Percentiles rank a stretch among this genome's conserved stretches.
Conservation (phyloP, 2,329 filamentous ascomycete genomes). For the Ascochyta koolunga region DNA sequence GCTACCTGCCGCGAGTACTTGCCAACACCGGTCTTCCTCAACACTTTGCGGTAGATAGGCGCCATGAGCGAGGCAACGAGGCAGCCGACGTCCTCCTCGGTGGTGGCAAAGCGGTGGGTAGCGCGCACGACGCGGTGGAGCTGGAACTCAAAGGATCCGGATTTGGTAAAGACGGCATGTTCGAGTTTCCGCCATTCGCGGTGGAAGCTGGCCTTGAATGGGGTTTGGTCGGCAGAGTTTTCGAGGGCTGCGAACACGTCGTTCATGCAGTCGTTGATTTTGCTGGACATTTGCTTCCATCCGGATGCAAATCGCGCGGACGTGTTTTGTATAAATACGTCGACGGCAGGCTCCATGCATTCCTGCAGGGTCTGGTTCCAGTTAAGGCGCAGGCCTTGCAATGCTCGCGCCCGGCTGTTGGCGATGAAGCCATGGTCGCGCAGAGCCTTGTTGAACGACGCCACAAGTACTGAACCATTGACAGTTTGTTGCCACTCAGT, state of each 20-base stretch:
- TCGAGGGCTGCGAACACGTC: slow-evolving; percentile 7
- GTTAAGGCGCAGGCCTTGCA: slow-evolving; percentile 5
- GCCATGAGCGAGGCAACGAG: slow-evolving; percentile 11
- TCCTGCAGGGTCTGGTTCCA: slow-evolving; percentile 12
- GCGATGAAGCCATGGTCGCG: slow-evolving; percentile 8
- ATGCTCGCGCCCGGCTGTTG: slow-evolving; percentile 8
- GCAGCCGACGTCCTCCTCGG: slow-evolving; percentile 9
- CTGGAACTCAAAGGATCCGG: slow-evolving; percentile 13
- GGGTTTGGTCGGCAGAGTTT: slow-evolving; percentile 3
- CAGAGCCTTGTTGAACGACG: slow-evolving; percentile 11
- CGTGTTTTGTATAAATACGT: background rate
- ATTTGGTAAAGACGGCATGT: slow-evolving; percentile 8
- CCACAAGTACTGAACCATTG: slow-evolving; percentile 4
- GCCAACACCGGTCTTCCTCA: background rate
- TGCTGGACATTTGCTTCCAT: slow-evolving; percentile 8
- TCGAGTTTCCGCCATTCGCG: slow-evolving; percentile 16
- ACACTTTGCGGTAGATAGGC: slow-evolving; percentile 6
- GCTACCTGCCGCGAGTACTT: slow-evolving; percentile 9
- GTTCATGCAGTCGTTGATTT: slow-evolving; percentile 11
- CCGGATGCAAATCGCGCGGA: background rate
- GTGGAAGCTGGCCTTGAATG: slow-evolving; percentile 12
- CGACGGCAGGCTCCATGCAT: slow-evolving; percentile 1
- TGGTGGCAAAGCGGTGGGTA: slow-evolving; percentile 12
- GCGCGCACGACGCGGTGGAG: slow-evolving; percentile 10
- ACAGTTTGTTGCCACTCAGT: slow-evolving; percentile 5